Conservation (phyloP, 164 flowering plant genomes). For the Sedum album region DNA sequence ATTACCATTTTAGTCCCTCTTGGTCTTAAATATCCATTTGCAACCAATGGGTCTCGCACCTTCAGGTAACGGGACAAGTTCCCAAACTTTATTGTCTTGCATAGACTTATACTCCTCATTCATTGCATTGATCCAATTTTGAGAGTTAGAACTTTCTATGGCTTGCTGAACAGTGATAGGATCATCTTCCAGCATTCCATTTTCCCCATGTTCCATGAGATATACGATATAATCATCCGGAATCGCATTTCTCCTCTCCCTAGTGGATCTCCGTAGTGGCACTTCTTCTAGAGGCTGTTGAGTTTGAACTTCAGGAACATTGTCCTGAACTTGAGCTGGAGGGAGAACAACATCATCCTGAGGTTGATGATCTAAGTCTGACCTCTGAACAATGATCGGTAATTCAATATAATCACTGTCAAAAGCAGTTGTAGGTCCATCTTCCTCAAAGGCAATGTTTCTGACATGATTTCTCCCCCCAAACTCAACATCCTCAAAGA, state of each 20-base stretch:
- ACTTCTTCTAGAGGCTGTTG: not conserved
- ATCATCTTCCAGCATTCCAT: no score
- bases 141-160: no score
- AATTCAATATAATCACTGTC: not conserved
- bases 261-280: not conserved
- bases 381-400: not conserved
- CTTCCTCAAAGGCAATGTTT: not conserved
- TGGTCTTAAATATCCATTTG: no score
- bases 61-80: no score
- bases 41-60: no score
- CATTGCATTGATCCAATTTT: no score
- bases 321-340: not conserved
- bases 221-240: no score
- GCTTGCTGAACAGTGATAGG: no score
- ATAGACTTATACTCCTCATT: no score
- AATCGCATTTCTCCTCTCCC: not conserved
- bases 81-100: no score
- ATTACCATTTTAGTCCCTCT: no score
- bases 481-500: slow-evolving; percentile 2
- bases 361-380: not conserved
- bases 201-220: no score
- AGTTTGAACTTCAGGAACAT: not conserved
- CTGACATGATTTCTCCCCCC: not conserved
- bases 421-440: not conserved
- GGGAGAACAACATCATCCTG: not conserved